Base-by-base conservation (phyloP, 805 yeast genomes). In the Barnettozyma vustinii region DNA sequence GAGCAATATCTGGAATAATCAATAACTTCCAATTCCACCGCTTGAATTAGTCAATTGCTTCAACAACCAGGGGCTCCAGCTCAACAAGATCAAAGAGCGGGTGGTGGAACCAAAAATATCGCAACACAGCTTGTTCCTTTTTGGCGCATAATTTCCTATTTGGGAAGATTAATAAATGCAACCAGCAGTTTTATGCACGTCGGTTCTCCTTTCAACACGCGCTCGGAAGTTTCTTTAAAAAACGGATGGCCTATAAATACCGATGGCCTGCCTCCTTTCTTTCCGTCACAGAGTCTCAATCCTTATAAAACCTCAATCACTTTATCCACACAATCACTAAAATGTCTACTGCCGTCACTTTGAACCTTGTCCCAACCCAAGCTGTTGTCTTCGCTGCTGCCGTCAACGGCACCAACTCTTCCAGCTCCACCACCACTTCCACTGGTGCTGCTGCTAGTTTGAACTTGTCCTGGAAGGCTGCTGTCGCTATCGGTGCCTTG, bases 391-490 rank as follows among this genome's bases (percentile, higher is more conserved):
- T 52, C 54, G 61, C 62, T 39, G 51, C 59, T 12, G 51, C 60
- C 48, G 51, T 48, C 26, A 48, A 62, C 45, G 10, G 50, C 30
- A 41, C 52, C 49, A 39, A 52, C 40, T 39, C 58, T 30, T 40
- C 53, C 46, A 50, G 56, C 36, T 39, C 53, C 45, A 52, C 60
- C 23, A 50, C 54, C 32, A 40, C 53, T 27, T 21, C 57, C 44
- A 59, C 56, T 37, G 66, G 62, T 35, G 68, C 67, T 49, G 60
- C 68, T 42, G 65, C 60, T 47, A 50, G 60, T 46, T 62, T 68
- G 45, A 66, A 68, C 53, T 59, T 66, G 60, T 61, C 69, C 45
- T 65, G 76, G 76, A 65, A 71, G 54, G 61, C 66, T 52, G 73
- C 71, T 60, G 60, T 63, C 30, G 68, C 67, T 35, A 54, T 70